Base-by-base conservation (phyloP, 2,329 filamentous ascomycete species). In the Aspergillus ibericus region DNA sequence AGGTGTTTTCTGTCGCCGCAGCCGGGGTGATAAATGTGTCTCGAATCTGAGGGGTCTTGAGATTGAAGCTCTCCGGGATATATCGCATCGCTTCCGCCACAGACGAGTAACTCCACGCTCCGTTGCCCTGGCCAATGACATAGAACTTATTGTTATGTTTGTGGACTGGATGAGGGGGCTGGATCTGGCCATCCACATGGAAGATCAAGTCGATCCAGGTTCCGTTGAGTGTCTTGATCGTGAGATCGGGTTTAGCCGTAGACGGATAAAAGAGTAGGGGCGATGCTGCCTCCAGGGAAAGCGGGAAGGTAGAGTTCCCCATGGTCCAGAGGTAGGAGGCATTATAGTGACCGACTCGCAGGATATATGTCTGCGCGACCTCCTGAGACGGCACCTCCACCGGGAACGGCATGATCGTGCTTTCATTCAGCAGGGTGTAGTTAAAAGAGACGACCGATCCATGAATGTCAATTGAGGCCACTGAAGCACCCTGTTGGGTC, bases 61-160 rank as follows among this genome's bases (percentile, higher is more conserved):
- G 72, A 67, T 88, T 88, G 75, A 88, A 87, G 16, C 68, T 75
- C 18, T 76, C 71, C 0, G 84, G 83, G 0, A 75, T 71, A 13
- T 76, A 75, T 10, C 70, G 65, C 1, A 77, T 72, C 0, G 85
- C 85, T 55, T 85, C 82, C 0, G 78, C 81, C 0, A 87, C 81
- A 0, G 77, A 80, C 2, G 68, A 69, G 77, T 82, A 88, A 12
- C 74, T 78, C 67, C 83, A 88, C 1, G 62, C 55, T 0, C 83
- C 83, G 0, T 63, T 64, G 1, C 84, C 85, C 0, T 72, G 58
- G 1, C 85, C 86, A 34, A 88, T 78, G 18, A 81, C 72, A 64
- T 79, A 87, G 73, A 83, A 84, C 68, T 85, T 86, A 65, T 82
- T 84, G 48, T 82, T 81, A 71, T 88, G 86, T 75, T 87, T 87